Conservation (phyloP, 1,284 basidiomycete species). For the Leccinum fuscescens region DNA sequence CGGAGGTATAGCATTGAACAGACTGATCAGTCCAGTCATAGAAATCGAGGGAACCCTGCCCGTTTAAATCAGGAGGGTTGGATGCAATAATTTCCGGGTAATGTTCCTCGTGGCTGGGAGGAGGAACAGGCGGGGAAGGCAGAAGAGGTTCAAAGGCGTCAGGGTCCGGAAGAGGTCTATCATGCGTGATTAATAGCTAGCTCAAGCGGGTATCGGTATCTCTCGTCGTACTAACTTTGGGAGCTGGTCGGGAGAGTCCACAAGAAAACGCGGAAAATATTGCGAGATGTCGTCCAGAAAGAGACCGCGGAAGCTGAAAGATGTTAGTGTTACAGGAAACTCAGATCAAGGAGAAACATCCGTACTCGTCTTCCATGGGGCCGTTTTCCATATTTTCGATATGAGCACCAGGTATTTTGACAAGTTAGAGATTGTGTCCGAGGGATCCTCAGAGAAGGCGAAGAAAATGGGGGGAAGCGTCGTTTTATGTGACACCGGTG, state of each 20-base stretch:
- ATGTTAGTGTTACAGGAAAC: background rate
- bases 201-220: background rate
- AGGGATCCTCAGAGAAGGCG: background rate
- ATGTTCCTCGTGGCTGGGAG: fast-evolving
- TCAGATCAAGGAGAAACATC: background rate
- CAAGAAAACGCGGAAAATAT: background rate
- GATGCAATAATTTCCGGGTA: too few relatives aligned
- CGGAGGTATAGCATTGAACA: background rate
- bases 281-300: background rate
- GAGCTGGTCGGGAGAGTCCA: conserved; percentile 6
- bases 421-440: too few relatives aligned
- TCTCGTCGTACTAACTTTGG: conserved; percentile 3
- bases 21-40: background rate
- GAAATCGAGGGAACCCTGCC: too few relatives aligned
- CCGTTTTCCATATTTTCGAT: background rate
- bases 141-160: background rate
- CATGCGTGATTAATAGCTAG: conserved; percentile 3
- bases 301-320: background rate
- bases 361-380: background rate
- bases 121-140: background rate
- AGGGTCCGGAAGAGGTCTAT: conserved; percentile 6
- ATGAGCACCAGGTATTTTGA: background rate
- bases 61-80: background rate
- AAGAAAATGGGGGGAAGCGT: background rate
- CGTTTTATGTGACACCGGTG: background rate